phyloP scores from a whole-genome alignment of 2,329 filamentous ascomycete genomes.

The Hawksworthiomyces lignivorus region DNA sequence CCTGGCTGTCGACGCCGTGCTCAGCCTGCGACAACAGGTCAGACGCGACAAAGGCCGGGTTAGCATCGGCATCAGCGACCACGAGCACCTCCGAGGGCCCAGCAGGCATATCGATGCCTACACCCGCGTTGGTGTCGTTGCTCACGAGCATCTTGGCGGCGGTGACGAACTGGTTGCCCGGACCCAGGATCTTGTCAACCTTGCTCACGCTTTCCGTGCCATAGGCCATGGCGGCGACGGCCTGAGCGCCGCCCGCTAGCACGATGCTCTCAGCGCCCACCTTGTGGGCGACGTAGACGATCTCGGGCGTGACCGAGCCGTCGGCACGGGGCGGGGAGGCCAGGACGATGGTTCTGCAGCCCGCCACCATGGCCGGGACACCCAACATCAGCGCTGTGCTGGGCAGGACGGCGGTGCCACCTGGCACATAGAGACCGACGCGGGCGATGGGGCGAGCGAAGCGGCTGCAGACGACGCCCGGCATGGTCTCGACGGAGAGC shows the following conservation, averaged over 20 bases:
- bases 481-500: constrained; percentile 91
- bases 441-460: constrained; percentile 89
- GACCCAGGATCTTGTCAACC: constrained; percentile 97
- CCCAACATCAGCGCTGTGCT: constrained; percentile 97
- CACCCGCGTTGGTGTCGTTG: constrained; percentile 92
- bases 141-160: constrained; percentile 97
- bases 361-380: constrained; percentile 94
- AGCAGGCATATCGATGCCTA: constrained; percentile 97
- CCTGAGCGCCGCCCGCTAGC: constrained; percentile 89
- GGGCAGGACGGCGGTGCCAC: constrained; percentile 92
- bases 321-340: constrained; percentile 86
- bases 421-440: constrained; percentile 93
- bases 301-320: constrained; percentile 88
- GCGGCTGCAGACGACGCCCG: constrained; percentile 87
- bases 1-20: constrained; percentile 93
- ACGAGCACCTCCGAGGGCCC: constrained; percentile 97
- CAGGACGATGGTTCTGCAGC: constrained; percentile 89
- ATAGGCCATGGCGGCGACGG: constrained; percentile 93
- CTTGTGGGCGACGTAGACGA: constrained; percentile 96
- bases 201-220: constrained; percentile 91
- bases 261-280: constrained; percentile 94
- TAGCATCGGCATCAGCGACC: constrained; percentile 77
- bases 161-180: constrained; percentile 97
- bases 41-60: constrained; percentile 90
- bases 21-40: constrained; percentile 91